Percentiles rank a stretch among this genome's conserved stretches.
These are phyloP conservation scores for Metschnikowia similis DNA, from an alignment of 805 yeast genomes.

Conservation along the genomic window DNA sequence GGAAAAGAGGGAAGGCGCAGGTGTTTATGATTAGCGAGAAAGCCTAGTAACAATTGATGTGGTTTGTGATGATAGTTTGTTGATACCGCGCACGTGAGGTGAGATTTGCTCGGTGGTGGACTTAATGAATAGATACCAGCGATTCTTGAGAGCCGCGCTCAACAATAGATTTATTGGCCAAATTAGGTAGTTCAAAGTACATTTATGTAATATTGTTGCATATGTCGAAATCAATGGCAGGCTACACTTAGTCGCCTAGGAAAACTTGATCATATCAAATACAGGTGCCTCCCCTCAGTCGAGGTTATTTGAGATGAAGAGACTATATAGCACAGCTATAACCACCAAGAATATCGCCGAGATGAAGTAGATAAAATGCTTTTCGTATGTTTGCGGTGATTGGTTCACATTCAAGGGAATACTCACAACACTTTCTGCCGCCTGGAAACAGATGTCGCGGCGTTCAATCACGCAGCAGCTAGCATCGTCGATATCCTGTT, in stretches of 20 bases:
- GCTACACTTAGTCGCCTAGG: neutral
- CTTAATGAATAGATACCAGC: neutral
- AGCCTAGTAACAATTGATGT: neutral
- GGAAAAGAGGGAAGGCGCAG: neutral
- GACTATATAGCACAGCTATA: constrained; percentile 25
- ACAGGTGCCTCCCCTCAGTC: neutral
- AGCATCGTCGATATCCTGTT: constrained; percentile 23
- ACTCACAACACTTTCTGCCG: constrained; percentile 40
- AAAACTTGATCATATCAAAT: neutral
- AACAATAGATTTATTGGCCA: neutral
- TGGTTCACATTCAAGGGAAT: constrained; percentile 38
- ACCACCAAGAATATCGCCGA: constrained; percentile 23
- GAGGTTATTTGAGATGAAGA: constrained; percentile 18
- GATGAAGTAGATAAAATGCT: constrained; percentile 22
- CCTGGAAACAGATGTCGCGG: constrained; percentile 36
- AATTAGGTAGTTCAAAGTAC: neutral
- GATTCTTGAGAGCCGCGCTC: neutral
- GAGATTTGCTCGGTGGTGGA: neutral
- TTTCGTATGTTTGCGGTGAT: constrained; percentile 18
- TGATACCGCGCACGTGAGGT: constrained; percentile 5
- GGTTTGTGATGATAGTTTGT: constrained; percentile 1
- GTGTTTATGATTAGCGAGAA: neutral
- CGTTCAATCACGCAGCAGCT: constrained; percentile 35
- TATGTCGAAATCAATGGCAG: neutral
- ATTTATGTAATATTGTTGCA: neutral